Evolutionary conservation across 176 grass and related monocot genomes (phyloP).

Genomic region (Oryza australiensis): DNA sequence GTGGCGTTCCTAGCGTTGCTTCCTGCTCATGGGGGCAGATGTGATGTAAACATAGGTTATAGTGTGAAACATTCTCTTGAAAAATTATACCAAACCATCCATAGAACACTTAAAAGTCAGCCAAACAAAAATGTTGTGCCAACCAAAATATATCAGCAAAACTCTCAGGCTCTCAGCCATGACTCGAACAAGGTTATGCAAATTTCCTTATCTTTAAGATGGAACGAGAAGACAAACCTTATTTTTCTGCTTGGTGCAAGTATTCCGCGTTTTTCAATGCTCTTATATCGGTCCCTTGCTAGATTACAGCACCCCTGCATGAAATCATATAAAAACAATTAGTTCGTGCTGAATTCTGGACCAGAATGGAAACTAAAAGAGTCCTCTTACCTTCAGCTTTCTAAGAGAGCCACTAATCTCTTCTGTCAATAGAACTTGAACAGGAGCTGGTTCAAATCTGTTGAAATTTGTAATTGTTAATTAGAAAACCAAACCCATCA

Average conservation of each 20-base stretch:
- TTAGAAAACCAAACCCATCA: not conserved
- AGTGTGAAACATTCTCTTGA: not conserved
- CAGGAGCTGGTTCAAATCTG: conserved; percentile 92
- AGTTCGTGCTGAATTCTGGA: conserved; percentile 9
- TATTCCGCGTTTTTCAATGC: conserved; percentile 58
- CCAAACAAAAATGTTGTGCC: not conserved
- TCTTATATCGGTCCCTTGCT: conserved; percentile 58
- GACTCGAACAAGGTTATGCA: not conserved
- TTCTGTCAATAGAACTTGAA: conserved; percentile 95
- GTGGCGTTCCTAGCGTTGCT: conserved; percentile 18
- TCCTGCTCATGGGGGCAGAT: conserved; percentile 33
- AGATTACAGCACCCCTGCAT: conserved; percentile 54
- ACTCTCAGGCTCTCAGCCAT: not conserved
- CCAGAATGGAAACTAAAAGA: not conserved
- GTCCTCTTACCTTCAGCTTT: conserved; percentile 72
- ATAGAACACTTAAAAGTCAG: not conserved
- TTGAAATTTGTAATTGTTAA: conserved; percentile 27
- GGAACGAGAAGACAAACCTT: conserved; percentile 26
- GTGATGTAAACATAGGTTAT: not conserved
- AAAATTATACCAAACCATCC: not conserved
- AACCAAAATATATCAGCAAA: not conserved
- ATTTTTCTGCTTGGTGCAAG: conserved; percentile 56
- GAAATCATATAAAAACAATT: not conserved
- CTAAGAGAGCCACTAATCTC: conserved; percentile 96
- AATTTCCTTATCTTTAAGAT: not conserved